Conservation (phyloP, 2,329 filamentous ascomycete genomes). For the Claviceps purpurea region DNA sequence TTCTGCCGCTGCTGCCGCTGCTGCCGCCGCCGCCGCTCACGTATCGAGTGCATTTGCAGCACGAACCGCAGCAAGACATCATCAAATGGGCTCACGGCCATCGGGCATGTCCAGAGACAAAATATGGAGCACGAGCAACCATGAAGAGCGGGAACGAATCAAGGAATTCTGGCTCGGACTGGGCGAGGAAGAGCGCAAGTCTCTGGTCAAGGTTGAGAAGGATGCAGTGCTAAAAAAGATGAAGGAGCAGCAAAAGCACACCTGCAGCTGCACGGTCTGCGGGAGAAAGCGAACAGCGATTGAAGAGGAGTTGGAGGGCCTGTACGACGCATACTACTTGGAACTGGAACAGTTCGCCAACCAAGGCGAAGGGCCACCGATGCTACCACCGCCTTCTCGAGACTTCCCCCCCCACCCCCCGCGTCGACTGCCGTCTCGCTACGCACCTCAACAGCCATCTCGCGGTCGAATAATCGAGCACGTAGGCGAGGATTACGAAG, state of each 20-base stretch:
- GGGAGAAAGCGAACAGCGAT: constrained; percentile 93
- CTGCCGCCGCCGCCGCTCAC: not conserved
- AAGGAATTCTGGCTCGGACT: constrained; percentile 96
- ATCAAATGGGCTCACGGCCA: constrained; percentile 12
- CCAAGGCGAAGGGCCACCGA: constrained; percentile 54
- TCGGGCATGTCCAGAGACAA: constrained; percentile 56
- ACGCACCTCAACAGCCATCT: constrained; percentile 54
- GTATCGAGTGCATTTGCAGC: not conserved
- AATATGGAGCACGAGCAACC: constrained; percentile 94
- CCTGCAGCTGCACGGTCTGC: constrained; percentile 94
- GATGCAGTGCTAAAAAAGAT: constrained; percentile 96
- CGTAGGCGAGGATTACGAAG: constrained; percentile 40
- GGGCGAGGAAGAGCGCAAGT: constrained; percentile 87
- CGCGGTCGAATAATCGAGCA: constrained; percentile 62
- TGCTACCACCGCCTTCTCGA: constrained; percentile 33
- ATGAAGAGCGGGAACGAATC: constrained; percentile 91
- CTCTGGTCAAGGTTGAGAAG: constrained; percentile 94
- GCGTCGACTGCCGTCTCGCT: constrained; percentile 43
- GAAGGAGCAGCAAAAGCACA: constrained; percentile 99
- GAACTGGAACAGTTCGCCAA: constrained; percentile 97
- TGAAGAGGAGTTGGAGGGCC: constrained; percentile 90
- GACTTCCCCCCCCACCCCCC: constrained; percentile 48
- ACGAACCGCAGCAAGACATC: constrained; percentile 15
- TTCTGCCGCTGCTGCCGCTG: no score
- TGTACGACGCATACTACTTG: constrained; percentile 97